Evolutionary conservation across 805 yeast genomes (phyloP).

Genomic region (Candida michaelii): DNA sequence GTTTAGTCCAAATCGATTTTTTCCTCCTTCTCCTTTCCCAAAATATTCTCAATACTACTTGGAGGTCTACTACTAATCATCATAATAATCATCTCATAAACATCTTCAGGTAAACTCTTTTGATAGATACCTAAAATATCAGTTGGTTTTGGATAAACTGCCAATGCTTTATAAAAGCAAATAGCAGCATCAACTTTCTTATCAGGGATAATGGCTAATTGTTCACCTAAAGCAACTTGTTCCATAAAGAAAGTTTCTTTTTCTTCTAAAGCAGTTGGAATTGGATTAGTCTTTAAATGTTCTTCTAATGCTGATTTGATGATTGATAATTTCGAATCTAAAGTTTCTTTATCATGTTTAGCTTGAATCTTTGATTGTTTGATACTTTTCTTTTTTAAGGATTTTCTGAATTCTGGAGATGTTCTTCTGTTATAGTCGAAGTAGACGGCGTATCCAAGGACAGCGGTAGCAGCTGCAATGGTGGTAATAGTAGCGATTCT

Average conservation of each 20-base stretch:
- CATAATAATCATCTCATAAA: conserved; percentile 79
- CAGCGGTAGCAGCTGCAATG: conserved; percentile 49
- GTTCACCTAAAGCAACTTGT: conserved; percentile 85
- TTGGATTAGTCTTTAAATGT: conserved; percentile 69
- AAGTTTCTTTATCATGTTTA: conserved; percentile 55
- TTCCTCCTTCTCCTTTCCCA: conserved; percentile 40
- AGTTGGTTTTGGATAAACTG: conserved; percentile 92
- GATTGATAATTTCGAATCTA: conserved; percentile 57
- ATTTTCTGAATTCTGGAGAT: conserved; percentile 76
- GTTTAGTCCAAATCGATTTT: conserved; percentile 28
- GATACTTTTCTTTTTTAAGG: conserved; percentile 62
- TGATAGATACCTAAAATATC: conserved; percentile 88
- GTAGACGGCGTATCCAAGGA: conserved; percentile 75
- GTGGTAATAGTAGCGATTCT: conserved; percentile 31
- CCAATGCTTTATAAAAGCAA: conserved; percentile 88
- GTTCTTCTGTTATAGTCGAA: conserved; percentile 92
- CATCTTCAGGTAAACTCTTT: conserved; percentile 77
- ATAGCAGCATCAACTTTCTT: conserved; percentile 82
- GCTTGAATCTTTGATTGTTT: conserved; percentile 59
- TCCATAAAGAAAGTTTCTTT: conserved; percentile 79
- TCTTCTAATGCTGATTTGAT: conserved; percentile 61
- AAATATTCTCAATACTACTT: conserved; percentile 64
- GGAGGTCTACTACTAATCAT: conserved; percentile 94
- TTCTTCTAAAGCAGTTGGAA: conserved; percentile 66
- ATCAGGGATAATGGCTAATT: conserved; percentile 63